phyloP scores from a whole-genome alignment of 1,284 basidiomycete species.

The Puccinia coronata region DNA sequence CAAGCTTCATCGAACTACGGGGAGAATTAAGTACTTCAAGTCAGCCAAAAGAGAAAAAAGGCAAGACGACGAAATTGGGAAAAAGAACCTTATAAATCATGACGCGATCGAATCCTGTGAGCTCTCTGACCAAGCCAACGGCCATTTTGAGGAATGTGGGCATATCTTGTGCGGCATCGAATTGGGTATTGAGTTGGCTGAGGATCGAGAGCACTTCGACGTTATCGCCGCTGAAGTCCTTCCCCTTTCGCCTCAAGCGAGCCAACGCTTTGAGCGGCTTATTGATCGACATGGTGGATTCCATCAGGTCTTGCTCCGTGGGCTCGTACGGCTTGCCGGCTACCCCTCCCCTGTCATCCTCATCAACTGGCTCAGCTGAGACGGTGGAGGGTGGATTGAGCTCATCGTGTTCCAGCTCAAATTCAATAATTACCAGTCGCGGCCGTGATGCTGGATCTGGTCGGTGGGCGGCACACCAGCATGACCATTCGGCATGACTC shows the following conservation, averaged over 20 bases:
- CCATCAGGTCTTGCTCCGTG: conserved; percentile 65
- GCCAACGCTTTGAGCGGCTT: conserved; percentile 75
- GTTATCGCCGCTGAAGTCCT: conserved; percentile 64
- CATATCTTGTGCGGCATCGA: conserved; percentile 71
- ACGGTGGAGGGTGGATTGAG: conserved; percentile 72
- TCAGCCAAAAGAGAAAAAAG: neutral
- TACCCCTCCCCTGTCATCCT: conserved; percentile 47
- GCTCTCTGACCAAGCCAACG: conserved; percentile 77
- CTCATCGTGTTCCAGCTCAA: conserved; percentile 74
- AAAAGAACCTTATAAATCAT: conserved; percentile 75
- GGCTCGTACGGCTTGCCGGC: conserved; percentile 51
- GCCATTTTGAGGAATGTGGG: conserved; percentile 74
- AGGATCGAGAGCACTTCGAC: conserved; percentile 79
- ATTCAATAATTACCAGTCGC: conserved; percentile 71
- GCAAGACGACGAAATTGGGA: no score
- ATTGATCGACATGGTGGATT: conserved; percentile 72
- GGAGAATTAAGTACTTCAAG: neutral
- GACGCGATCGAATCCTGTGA: conserved; percentile 82
- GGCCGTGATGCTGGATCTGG: conserved; percentile 59
- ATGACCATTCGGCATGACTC: conserved; percentile 73
- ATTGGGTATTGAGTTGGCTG: conserved; percentile 81
- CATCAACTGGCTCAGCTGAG: conserved; percentile 29
- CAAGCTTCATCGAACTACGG: conserved; percentile 61
- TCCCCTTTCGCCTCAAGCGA: conserved; percentile 62
- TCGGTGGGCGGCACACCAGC: conserved; percentile 80